Percentiles rank a stretch among this genome's conserved stretches.
Evolutionary conservation across 2,329 filamentous ascomycete genomes (phyloP).

Genomic region (Drechslerella stenobrocha): DNA sequence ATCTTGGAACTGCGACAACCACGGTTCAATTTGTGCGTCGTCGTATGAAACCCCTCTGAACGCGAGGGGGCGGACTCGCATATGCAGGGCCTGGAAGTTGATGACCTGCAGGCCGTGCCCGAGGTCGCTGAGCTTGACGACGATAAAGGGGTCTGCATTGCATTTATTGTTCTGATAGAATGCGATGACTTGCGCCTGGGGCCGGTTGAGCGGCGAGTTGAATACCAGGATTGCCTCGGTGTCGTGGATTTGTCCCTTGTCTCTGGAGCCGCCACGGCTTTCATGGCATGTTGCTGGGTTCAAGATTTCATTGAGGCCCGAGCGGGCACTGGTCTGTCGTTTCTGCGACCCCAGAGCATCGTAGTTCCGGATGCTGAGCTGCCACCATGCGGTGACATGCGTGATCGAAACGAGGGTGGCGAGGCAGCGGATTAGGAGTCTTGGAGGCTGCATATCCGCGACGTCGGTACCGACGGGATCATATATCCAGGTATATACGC

Average conservation of each 20-base stretch:
- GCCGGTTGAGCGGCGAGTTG: not conserved
- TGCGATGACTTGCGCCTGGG: not conserved
- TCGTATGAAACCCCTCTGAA: not conserved
- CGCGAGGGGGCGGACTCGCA: not conserved
- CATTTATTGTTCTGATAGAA: not conserved
- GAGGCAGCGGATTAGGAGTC: not conserved
- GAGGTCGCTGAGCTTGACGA: slow-evolving; percentile 2
- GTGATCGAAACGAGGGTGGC: not conserved
- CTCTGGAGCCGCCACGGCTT: not conserved
- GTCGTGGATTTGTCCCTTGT: not conserved
- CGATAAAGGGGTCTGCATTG: not conserved
- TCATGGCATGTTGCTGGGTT: not conserved
- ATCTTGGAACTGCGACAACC: not conserved
- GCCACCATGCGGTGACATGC: not conserved
- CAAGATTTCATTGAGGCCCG: not conserved
- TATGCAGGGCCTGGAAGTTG: not conserved
- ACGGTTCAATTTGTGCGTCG: not conserved
- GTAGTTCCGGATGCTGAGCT: not conserved
- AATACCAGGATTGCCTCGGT: not conserved
- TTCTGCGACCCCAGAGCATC: not conserved
- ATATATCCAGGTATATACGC: too few relatives aligned
- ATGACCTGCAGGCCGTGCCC: not conserved
- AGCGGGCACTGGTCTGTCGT: not conserved
- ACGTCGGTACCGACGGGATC: too few relatives aligned
- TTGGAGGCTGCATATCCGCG: too few relatives aligned